These are phyloP conservation scores for Ceratocystis variospora DNA, from an alignment of 2,329 filamentous ascomycete genomes.

Conservation along the genomic window DNA sequence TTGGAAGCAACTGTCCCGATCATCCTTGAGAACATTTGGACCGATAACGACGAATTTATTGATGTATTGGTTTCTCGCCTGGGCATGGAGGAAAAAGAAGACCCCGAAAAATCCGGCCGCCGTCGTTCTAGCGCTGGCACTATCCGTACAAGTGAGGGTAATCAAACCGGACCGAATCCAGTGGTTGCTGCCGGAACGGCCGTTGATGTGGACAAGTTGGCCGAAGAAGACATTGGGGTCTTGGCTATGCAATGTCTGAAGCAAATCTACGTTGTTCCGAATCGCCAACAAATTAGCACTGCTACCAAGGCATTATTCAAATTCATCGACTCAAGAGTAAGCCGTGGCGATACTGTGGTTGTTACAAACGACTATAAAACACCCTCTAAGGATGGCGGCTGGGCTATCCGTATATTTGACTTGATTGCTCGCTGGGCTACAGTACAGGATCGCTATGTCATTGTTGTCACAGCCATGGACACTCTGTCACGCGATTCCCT, in stretches of 20 bases:
- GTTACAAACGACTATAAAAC: constrained; percentile 36
- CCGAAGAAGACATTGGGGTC: constrained; percentile 76
- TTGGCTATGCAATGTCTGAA: constrained; percentile 76
- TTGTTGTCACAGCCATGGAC: constrained; percentile 71
- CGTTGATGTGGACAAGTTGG: constrained; percentile 75
- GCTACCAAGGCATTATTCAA: constrained; percentile 61
- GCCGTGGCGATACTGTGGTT: constrained; percentile 40
- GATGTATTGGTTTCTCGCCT: constrained; percentile 53
- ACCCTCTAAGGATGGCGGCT: constrained; percentile 43
- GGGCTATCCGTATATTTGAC: constrained; percentile 72
- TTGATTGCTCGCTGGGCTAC: constrained; percentile 76
- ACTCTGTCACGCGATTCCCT: constrained; percentile 54
- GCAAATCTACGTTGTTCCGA: constrained; percentile 71
- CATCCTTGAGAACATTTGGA: constrained; percentile 75
- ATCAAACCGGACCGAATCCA: constrained; percentile 45
- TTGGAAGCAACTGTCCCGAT: constrained; percentile 68
- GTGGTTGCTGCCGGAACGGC: constrained; percentile 67
- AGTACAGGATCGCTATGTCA: constrained; percentile 86
- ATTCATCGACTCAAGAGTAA: constrained; percentile 53
- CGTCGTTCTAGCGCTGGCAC: constrained; percentile 70
- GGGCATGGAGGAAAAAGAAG: constrained; percentile 52
- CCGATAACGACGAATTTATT: constrained; percentile 56
- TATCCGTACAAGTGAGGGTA: constrained; percentile 53
- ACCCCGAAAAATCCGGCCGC: constrained; percentile 47
- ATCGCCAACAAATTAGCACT: constrained; percentile 63